Percentiles rank a stretch among this genome's conserved stretches.
phyloP scores from a whole-genome alignment of 305 asterid genomes.

The Ajuga reptans region DNA sequence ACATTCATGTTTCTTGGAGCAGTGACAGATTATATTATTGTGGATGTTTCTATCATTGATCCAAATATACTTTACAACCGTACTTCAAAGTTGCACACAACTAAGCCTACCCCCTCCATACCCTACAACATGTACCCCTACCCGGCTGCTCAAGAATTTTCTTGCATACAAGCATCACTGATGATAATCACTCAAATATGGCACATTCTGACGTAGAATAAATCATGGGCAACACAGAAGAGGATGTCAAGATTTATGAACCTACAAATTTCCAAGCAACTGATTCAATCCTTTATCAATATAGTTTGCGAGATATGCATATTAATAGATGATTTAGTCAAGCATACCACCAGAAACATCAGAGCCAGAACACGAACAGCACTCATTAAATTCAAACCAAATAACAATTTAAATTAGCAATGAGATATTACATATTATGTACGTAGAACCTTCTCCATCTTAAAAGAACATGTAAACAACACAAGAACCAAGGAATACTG shows the following conservation, averaged over 20 bases:
- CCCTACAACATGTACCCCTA: not conserved
- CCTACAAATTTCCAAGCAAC: not conserved
- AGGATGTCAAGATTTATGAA: not conserved
- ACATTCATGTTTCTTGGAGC: not conserved
- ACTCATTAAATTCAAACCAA: no score
- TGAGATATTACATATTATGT: not conserved
- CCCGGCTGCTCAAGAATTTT: not conserved
- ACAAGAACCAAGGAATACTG: not conserved
- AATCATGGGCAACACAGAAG: not conserved
- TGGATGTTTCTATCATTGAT: not conserved
- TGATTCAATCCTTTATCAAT: not conserved
- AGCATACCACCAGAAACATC: not conserved
- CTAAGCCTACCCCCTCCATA: not conserved
- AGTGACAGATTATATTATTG: no score
- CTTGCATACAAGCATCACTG: slow-evolving; percentile 4
- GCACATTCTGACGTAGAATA: not conserved
- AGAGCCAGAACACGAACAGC: no score
- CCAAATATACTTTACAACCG: not conserved
- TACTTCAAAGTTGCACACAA: not conserved
- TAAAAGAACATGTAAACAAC: no score
- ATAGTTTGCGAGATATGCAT: not conserved
- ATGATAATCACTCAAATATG: not conserved
- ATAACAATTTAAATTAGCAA: not conserved
- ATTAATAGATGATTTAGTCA: not conserved
- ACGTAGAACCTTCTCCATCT: not conserved